Evolutionary conservation across 805 yeast species (phyloP), one percentile per base, ranked within the genome.

Genomic region (Candida glaebosa): DNA sequence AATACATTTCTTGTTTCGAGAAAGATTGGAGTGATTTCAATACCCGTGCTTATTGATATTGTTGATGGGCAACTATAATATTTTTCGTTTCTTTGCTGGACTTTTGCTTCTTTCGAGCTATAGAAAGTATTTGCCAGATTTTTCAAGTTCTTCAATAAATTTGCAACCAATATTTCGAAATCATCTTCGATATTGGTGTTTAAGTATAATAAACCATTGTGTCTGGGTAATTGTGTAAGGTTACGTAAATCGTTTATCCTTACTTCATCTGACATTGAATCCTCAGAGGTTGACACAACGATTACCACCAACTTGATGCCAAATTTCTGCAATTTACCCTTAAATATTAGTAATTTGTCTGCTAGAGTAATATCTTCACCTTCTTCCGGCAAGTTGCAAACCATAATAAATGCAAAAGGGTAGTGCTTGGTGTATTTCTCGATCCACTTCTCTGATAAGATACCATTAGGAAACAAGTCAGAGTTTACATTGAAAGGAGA

Each of bases 401-500:
- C 45, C 31, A 52, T 46, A 5, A 69, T 51, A 10, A 52, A 49
- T 1, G 63, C 65, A 48, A 63, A 67, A 3, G 75, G 73, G 8
- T 61, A 36, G 12, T 51, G 46, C 4, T 48, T 20, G 6, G 48
- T 43, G 42, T 69, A 69, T 48, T 67, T 69, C 24, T 42, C 39
- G 37, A 69, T 58, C 75, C 75, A 69, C 25, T 48, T 47, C 3
- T 42, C 40, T 9, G 67, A 57, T 4, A 69, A 15, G 42, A 61
- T 55, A 9, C 66, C 62, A 37, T 60, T 57, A 18, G 63, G 62
- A 35, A 55, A 58, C 24, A 60, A 25, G 22, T 51, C 48, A 4
- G 68, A 67, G n/a, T 49, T 38, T 2, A 52, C 42, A 38, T 65
- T 56, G 50, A 69, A 68, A 1, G 75, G 75, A 1, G 74, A 68